These are phyloP conservation scores for Aspergillus sp. DNA, from an alignment of 2,329 filamentous ascomycete species.

Conservation along the genomic window DNA sequence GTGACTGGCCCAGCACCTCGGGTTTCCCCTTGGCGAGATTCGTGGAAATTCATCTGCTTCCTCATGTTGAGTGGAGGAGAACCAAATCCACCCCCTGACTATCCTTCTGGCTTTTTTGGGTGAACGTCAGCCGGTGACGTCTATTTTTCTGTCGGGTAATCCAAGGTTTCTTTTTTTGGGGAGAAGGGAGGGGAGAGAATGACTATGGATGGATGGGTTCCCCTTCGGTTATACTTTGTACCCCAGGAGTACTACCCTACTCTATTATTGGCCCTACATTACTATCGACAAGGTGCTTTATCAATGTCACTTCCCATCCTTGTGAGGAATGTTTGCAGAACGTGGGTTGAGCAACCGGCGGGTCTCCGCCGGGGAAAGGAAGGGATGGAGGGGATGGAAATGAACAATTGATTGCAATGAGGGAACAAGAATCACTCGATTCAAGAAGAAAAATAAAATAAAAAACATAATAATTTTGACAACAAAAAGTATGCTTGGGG, in stretches of 20 bases:
- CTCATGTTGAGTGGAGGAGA: background rate
- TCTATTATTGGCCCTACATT: too few species aligned
- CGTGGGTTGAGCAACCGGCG: background rate
- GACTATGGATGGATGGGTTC: too few species aligned
- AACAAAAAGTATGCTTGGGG: background rate
- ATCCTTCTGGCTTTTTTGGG: constrained; percentile 21
- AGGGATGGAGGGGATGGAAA: background rate
- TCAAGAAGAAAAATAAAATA: background rate
- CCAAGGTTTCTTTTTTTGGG: background rate
- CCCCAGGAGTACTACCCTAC: background rate
- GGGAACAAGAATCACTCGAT: background rate
- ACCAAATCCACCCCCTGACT: constrained; percentile 26
- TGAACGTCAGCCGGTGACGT: constrained; percentile 23
- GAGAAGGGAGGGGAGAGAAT: too few species aligned
- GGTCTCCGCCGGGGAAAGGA: background rate
- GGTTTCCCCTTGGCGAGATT: background rate
- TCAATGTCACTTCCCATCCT: background rate
- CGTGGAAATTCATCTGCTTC: background rate
- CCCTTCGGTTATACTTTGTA: background rate
- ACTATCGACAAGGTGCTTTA: background rate
- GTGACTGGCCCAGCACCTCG: constrained; percentile 3
- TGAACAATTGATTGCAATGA: background rate
- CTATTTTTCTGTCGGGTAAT: background rate
- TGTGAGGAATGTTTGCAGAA: background rate
- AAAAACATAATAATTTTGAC: background rate